Conservation (phyloP, 495 filamentous ascomycete genomes). For the Alectoria sarmentosa region DNA sequence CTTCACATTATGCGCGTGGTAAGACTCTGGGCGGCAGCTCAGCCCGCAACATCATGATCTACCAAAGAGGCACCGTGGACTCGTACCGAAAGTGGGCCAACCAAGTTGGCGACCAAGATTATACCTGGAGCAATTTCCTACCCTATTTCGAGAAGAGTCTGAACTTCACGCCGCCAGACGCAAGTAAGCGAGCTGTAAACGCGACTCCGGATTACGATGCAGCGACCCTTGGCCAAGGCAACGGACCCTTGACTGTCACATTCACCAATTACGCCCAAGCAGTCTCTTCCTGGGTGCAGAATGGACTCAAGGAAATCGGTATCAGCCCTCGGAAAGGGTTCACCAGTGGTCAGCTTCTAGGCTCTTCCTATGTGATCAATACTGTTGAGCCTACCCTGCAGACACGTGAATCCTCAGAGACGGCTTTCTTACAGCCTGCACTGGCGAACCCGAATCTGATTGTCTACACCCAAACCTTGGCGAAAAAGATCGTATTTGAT, state of each 20-base stretch:
- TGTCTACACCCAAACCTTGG: slow-evolving; percentile 14
- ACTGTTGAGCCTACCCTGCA: slow-evolving; percentile 24
- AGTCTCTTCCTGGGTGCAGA: slow-evolving; percentile 36
- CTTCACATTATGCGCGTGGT: slow-evolving; percentile 34
- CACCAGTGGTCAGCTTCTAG: slow-evolving; percentile 31
- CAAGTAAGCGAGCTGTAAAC: slow-evolving; percentile 33
- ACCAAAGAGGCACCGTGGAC: slow-evolving; percentile 33
- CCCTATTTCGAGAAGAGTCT: slow-evolving; percentile 49
- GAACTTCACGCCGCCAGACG: slow-evolving; percentile 46
- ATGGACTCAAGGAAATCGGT: slow-evolving; percentile 32
- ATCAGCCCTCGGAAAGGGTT: slow-evolving; percentile 30
- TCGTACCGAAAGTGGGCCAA: slow-evolving; percentile 51
- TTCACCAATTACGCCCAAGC: slow-evolving; percentile 39
- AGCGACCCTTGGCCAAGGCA: slow-evolving; percentile 8
- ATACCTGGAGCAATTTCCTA: slow-evolving; percentile 44
- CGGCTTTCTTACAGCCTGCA: slow-evolving; percentile 25
- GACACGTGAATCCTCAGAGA: slow-evolving; percentile 21
- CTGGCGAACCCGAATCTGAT: slow-evolving; percentile 8
- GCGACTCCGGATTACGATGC: slow-evolving; percentile 40
- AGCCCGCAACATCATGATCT: slow-evolving; percentile 25
- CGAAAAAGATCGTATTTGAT: slow-evolving; percentile 20
- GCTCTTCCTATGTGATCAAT: background rate
- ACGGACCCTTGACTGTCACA: slow-evolving; percentile 39
- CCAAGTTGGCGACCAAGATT: slow-evolving; percentile 47
- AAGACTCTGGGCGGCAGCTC: slow-evolving; percentile 39